Base-by-base conservation (phyloP, 2,329 filamentous ascomycete species). In the Chalaropsis thielavioides region DNA sequence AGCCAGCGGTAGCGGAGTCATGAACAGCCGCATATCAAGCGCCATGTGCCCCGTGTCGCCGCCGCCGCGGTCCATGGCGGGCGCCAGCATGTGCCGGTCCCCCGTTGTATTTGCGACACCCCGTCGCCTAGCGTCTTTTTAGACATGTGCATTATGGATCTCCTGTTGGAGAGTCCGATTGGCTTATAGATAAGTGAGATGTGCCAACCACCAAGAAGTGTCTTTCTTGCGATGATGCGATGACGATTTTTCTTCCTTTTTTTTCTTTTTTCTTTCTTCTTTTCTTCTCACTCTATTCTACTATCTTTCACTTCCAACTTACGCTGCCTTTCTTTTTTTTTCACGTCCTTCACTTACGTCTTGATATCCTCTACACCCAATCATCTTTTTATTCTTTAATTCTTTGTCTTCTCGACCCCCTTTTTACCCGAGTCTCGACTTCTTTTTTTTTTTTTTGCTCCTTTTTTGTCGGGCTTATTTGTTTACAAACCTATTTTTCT, bases 341-440 rank as follows among this genome's bases (percentile, higher is more conserved):
- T 64, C 63, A 54, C 40, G 60, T 58, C 43, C 38, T 49, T 64
- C 63, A 31, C 46, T 65, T 61, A 65, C 63, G 63, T 65, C 58
- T 62, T 65, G 58, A 65, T 65, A 65, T 65, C 63, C 63, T 49
- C 56, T 58, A 38, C 15, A 58, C 51, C 17, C 27, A 58, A 58
- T 58, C 51, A 40, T 61, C 27, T 62, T 43, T 61, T 64, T 58
- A 56, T 49, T 43, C 46, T 64, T 44, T 59, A 64, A 38, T 69
- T 71, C 38, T 68, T 66, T 13, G 68, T 64, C 19, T 67, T 58
- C 51, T 64, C 24, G 40, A 58, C 51, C 51, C 51, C 51, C 17
- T 58, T 56, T 58, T 58, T 38, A 35, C 15, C 51, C 15, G 51
- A 58, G 51, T 35, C 31, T 58, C 51, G 51, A 58, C 51, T 35